Evolutionary conservation across 768 basidiomycete species (phyloP).

Genomic region (Kwoniella shandongensis): DNA sequence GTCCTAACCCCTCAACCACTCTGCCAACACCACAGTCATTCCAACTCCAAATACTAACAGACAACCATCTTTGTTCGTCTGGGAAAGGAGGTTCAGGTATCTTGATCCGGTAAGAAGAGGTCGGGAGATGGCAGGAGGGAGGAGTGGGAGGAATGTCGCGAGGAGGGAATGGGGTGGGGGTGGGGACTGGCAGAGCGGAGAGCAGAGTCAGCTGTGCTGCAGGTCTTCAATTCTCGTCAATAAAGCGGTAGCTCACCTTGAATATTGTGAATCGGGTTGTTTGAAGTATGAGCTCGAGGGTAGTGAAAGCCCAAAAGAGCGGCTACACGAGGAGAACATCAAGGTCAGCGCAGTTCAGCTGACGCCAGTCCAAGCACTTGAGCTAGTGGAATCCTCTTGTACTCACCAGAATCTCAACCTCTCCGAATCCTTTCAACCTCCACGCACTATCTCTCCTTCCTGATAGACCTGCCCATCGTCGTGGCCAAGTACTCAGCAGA

Average conservation of each 20-base stretch:
- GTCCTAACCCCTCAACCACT: slow-evolving; percentile 15
- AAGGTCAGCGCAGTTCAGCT: not conserved
- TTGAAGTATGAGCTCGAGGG: slow-evolving; percentile 51
- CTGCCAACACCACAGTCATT: slow-evolving; percentile 30
- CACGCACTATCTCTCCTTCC: slow-evolving; percentile 8
- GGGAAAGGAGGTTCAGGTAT: slow-evolving; percentile 45
- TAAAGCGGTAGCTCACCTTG: slow-evolving; percentile 33
- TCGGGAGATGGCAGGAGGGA: slow-evolving; percentile 47
- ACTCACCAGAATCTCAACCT: slow-evolving; percentile 38
- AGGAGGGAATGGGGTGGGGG: slow-evolving; percentile 51
- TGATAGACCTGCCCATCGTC: slow-evolving; percentile 18
- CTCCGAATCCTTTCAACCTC: not conserved
- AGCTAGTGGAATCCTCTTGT: not conserved
- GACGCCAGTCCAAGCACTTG: not conserved
- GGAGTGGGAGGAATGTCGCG: slow-evolving; percentile 50
- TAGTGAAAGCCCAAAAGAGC: slow-evolving; percentile 54
- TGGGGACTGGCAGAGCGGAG: slow-evolving; percentile 34
- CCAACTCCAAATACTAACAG: slow-evolving; percentile 48
- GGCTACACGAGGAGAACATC: slow-evolving; percentile 32
- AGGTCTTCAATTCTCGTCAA: not conserved
- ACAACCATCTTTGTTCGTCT: slow-evolving; percentile 50
- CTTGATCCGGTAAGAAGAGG: slow-evolving; percentile 49
- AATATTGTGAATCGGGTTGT: slow-evolving; percentile 51
- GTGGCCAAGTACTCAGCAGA: slow-evolving; percentile 13
- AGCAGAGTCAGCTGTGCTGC: not conserved